Evolutionary conservation across 768 basidiomycete genomes (phyloP).

Genomic region (Leccinum rimulosum): DNA sequence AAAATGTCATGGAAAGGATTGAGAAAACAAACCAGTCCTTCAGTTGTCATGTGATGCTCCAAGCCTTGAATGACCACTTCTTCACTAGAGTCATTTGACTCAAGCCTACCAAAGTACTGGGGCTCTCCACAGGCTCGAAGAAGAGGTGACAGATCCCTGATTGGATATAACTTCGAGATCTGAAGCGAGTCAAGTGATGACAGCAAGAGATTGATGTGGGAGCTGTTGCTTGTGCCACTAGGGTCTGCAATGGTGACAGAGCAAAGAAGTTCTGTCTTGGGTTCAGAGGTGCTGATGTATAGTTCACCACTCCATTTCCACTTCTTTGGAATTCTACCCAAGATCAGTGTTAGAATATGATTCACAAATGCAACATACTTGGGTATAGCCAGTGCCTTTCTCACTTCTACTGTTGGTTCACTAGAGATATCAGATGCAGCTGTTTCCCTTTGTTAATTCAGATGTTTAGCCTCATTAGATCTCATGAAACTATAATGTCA

Average conservation of each 20-base stretch:
- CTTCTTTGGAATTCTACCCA: slow-evolving; percentile 50
- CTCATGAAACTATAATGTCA: not conserved
- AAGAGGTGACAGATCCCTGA: slow-evolving; percentile 45
- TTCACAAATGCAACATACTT: slow-evolving; percentile 22
- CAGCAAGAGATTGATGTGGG: slow-evolving; percentile 51
- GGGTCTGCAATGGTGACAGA: slow-evolving; percentile 47
- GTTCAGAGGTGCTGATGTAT: slow-evolving; percentile 37
- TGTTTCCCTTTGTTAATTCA: slow-evolving; percentile 16
- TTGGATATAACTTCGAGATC: slow-evolving; percentile 48
- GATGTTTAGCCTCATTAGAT: not conserved
- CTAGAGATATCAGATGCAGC: slow-evolving; percentile 1
- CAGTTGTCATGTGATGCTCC: slow-evolving; percentile 44
- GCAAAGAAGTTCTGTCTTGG: slow-evolving; percentile 45
- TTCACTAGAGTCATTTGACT: slow-evolving; percentile 40
- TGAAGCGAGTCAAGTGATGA: slow-evolving; percentile 39
- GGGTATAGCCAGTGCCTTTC: slow-evolving; percentile 18
- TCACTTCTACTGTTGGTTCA: slow-evolving; percentile 4
- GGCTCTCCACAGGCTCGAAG: slow-evolving; percentile 47
- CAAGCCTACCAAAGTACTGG: slow-evolving; percentile 54
- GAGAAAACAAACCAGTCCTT: slow-evolving; percentile 42
- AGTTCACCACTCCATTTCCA: slow-evolving; percentile 68
- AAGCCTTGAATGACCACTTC: slow-evolving; percentile 39
- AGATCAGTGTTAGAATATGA: not conserved
- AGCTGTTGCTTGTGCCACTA: slow-evolving; percentile 39
- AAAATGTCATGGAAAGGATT: not conserved